These are phyloP conservation scores for Boletellus sp. DNA, from an alignment of 768 basidiomycete species.

Conservation along the genomic window DNA sequence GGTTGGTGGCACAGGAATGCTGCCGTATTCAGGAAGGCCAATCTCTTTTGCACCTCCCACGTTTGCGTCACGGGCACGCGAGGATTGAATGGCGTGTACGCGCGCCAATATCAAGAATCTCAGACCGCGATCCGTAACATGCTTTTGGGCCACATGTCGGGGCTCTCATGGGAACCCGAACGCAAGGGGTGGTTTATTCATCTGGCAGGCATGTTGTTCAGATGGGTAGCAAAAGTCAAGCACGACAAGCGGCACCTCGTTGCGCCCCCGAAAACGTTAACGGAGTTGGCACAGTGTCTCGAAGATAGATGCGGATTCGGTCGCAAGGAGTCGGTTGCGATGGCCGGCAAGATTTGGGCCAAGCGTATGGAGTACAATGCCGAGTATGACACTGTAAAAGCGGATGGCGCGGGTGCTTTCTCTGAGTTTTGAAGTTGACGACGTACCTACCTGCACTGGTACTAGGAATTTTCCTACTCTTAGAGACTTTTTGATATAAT, in stretches of 20 bases:
- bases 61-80: conserved; percentile 38
- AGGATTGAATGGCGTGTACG: conserved; percentile 20
- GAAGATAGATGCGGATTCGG: conserved; percentile 13
- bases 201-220: conserved; percentile 18
- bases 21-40: conserved; percentile 19
- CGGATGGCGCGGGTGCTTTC: no score
- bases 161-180: conserved; percentile 20
- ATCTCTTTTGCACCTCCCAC: conserved; percentile 26
- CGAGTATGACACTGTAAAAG: conserved; percentile 8
- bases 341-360: conserved; percentile 20
- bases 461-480: background rate
- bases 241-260: background rate
- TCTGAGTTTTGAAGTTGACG: background rate
- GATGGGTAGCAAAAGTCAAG: conserved; percentile 14
- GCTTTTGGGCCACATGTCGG: conserved; percentile 17
- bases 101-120: conserved; percentile 31
- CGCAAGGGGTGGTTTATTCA: conserved; percentile 19
- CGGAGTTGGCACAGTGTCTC: conserved; percentile 14
- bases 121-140: conserved; percentile 20
- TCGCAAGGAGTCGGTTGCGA: conserved; percentile 7
- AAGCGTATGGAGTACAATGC: conserved; percentile 4
- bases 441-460: background rate
- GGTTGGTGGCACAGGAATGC: conserved; percentile 33
- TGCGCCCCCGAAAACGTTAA: conserved; percentile 4
- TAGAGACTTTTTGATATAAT: background rate